phyloP scores from a whole-genome alignment of 176 grass and related monocot genomes.

The Aegilops longissima region DNA sequence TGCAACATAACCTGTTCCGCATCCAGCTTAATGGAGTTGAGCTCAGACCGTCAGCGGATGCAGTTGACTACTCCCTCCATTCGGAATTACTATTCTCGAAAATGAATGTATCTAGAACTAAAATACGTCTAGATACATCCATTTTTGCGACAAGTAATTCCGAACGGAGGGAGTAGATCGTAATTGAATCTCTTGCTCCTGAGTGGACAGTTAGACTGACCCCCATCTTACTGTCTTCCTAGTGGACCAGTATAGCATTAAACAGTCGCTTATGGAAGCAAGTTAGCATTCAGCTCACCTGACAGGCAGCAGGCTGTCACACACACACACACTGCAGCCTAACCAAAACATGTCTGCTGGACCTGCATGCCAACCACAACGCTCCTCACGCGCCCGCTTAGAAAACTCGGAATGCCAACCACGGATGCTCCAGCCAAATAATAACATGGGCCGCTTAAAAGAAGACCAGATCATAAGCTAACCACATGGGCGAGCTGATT shows the following conservation, averaged over 20 bases:
- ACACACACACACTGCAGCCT: background rate
- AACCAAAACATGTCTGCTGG: background rate
- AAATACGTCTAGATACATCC: too few relatives aligned
- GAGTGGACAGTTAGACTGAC: background rate
- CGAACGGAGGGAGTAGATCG: too few relatives aligned
- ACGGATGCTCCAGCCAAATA: background rate
- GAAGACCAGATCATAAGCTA: background rate
- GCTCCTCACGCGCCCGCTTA: background rate
- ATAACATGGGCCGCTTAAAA: background rate
- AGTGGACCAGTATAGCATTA: background rate
- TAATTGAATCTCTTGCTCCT: background rate
- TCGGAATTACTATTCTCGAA: too few relatives aligned
- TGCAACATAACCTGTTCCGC: background rate
- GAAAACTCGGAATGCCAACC: background rate
- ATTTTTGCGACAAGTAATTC: too few relatives aligned
- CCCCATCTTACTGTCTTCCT: background rate
- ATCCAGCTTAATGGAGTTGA: background rate
- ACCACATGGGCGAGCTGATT: background rate
- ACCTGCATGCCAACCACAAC: background rate
- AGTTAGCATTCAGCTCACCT: background rate
- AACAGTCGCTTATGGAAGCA: background rate
- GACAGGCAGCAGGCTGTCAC: background rate
- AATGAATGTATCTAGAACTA: too few relatives aligned
- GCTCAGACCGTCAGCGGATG: background rate
- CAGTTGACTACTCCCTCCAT: background rate